Evolutionary conservation across 768 basidiomycete species (phyloP), one percentile per base, ranked within the genome.

Genomic region (Tricholoma sp.): DNA sequence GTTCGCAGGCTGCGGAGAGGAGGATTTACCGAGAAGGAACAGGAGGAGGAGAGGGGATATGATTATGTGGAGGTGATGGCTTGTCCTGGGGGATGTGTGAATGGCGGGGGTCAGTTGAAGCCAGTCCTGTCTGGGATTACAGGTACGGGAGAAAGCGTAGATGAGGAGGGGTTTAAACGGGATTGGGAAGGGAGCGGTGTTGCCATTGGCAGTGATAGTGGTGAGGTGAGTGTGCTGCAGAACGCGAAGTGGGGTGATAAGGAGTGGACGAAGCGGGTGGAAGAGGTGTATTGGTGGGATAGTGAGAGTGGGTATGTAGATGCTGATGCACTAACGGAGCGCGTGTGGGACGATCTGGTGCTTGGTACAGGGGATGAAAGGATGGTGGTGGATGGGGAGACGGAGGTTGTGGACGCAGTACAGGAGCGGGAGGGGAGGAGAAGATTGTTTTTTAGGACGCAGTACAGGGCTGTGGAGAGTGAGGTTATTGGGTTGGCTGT

Each of bases 21-120:
- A 68, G 65, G 76, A 54, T 71, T 65, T 59, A 70, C 65, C 12
- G 66, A 69, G 14, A 67, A 63, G 41, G 74, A 70, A n/a, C 67
- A 63, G 46, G 74, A 70, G 10, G 66, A 66, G 39, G 78, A 79
- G 53, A 73, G 69, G 58, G 75, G 78, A 43, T 92, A 92, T 68
- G 93, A 96, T 73, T 97, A 94, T 70, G 86, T 96, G 39, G 94
- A 97, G 67, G 94, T 99, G 60, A 98, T 99, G 97, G 97, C 97
- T 32, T 99, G 97, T 75, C 97, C 97, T 0, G 86, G 89, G 0
- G 97, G 97, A 16, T 98, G 97, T 70, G 92, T 97, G 41, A 98
- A 98, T 68, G 97, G 97, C 7, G 97, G 96, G 19, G 97, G 97
- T 5, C 97, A 98, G 75, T 70, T 88, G 54, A 79, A 79, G 66